These are phyloP conservation scores for Ophiocordyceps sinensis DNA, from an alignment of 2,329 filamentous ascomycete species.

Conservation along the genomic window DNA sequence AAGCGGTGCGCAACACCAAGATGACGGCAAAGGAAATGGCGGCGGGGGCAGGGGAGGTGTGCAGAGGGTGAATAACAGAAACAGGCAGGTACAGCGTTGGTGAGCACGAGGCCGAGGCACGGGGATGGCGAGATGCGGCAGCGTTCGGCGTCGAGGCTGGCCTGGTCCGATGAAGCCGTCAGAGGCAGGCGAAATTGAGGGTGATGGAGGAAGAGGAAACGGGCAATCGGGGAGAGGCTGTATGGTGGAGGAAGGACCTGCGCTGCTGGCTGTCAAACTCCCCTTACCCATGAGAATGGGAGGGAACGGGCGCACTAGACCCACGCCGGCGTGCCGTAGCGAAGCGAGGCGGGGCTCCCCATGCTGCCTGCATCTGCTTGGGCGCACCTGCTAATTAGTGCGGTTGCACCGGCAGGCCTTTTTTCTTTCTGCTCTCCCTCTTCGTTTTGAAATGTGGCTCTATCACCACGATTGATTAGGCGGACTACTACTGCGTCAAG, in stretches of 20 bases:
- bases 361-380: conserved; percentile 5
- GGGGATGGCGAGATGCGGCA: background rate
- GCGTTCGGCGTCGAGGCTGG: conserved; percentile 1
- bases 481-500: no score
- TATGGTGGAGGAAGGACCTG: conserved; percentile 25
- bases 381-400: conserved; percentile 1
- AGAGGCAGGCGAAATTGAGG: conserved; percentile 17
- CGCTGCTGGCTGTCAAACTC: conserved; percentile 24
- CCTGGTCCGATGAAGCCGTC: conserved; percentile 16
- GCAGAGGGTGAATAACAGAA: background rate
- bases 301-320: conserved; percentile 20
- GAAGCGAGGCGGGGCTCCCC: conserved; percentile 12
- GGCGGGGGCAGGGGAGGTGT: background rate
- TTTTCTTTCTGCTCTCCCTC: background rate
- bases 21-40: background rate
- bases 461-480: no score
- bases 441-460: background rate
- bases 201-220: conserved; percentile 13
- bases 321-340: conserved; percentile 12
- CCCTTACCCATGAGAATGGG: conserved; percentile 27
- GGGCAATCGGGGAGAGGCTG: conserved; percentile 23
- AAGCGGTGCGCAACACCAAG: background rate
- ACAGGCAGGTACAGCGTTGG: background rate
- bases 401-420: conserved; percentile 2
- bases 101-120: background rate